Conservation (phyloP, 495 filamentous ascomycete species). For the Pyrenula massariospora region DNA sequence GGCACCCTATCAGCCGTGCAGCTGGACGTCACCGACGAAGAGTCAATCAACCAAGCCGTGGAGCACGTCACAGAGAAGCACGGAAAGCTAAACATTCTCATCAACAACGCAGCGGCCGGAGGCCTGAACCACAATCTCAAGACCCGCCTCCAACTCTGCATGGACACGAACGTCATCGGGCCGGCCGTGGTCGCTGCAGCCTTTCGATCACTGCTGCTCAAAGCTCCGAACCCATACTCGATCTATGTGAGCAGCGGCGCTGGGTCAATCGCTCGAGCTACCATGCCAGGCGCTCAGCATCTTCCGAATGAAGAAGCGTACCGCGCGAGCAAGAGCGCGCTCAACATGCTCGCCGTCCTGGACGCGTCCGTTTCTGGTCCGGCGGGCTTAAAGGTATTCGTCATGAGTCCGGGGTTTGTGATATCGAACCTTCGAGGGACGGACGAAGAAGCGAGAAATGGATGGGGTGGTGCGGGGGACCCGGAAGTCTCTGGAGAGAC, state of each 20-base stretch:
- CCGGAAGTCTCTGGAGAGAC: constrained; percentile 11
- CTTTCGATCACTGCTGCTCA: constrained; percentile 15
- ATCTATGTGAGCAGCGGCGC: constrained; percentile 16
- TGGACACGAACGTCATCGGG: constrained; percentile 24
- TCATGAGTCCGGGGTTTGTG: constrained; percentile 8
- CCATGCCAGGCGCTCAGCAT: neutral
- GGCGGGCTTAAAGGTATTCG: constrained; percentile 13
- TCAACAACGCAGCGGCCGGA: constrained; percentile 26
- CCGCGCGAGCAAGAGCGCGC: constrained; percentile 11
- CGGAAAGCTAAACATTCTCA: constrained; percentile 23
- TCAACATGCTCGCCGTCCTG: constrained; percentile 15
- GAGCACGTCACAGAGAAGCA: constrained; percentile 12
- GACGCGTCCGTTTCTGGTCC: constrained; percentile 3
- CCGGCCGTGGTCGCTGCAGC: constrained; percentile 14
- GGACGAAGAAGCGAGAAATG: constrained; percentile 10
- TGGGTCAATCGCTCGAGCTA: neutral
- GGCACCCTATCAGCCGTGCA: neutral
- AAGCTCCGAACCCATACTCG: constrained; percentile 12
- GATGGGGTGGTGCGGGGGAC: constrained; percentile 12
- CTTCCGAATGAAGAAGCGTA: constrained; percentile 4
- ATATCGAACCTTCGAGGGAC: constrained; percentile 19
- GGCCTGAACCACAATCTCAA: constrained; percentile 1
- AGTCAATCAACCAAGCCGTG: constrained; percentile 17
- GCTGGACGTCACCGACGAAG: constrained; percentile 26
- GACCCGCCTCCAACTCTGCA: constrained; percentile 2